Conservation (phyloP, 1,284 basidiomycete genomes). For the Volvariella surrecta region DNA sequence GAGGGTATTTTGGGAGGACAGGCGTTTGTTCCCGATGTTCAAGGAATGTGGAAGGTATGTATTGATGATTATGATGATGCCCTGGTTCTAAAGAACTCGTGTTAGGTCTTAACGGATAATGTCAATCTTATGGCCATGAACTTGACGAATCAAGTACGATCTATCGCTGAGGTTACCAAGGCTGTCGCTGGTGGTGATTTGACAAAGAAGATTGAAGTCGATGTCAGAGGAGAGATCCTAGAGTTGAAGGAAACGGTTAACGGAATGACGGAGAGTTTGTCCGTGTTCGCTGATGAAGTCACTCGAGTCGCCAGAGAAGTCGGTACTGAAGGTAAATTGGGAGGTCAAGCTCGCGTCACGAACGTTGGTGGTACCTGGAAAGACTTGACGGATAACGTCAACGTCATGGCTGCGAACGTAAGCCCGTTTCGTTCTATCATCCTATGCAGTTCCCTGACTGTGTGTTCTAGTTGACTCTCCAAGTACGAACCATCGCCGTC, state of each 20-base stretch:
- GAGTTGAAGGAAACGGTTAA: slow-evolving; percentile 86
- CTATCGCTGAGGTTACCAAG: slow-evolving; percentile 80
- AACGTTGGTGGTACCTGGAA: slow-evolving; percentile 98
- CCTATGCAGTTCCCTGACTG: slow-evolving; percentile 2
- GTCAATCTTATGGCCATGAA: slow-evolving; percentile 92
- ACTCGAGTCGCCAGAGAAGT: slow-evolving; percentile 86
- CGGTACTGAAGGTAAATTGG: slow-evolving; percentile 85
- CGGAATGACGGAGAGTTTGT: slow-evolving; percentile 84
- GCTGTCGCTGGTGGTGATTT: slow-evolving; percentile 88
- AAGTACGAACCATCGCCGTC: slow-evolving; percentile 92
- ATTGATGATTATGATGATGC: too few relatives aligned
- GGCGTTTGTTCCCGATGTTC: slow-evolving; percentile 79
- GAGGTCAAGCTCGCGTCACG: slow-evolving; percentile 81
- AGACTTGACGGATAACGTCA: slow-evolving; percentile 93
- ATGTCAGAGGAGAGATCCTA: slow-evolving; percentile 86
- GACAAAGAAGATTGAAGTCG: slow-evolving; percentile 85
- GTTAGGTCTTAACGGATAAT: slow-evolving; percentile 70
- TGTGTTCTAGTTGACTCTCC: slow-evolving; percentile 70
- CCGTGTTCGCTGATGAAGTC: slow-evolving; percentile 84
- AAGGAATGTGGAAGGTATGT: slow-evolving; percentile 82
- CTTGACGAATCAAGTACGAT: slow-evolving; percentile 87
- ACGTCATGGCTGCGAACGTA: slow-evolving; percentile 81
- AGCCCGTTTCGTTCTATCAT: slow-evolving; percentile 19
- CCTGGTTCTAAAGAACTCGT: too few relatives aligned
- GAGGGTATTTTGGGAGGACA: slow-evolving; percentile 96